Evolutionary conservation across 2,329 filamentous ascomycete genomes (phyloP).

Genomic region (Diplodia scrobiculata): DNA sequence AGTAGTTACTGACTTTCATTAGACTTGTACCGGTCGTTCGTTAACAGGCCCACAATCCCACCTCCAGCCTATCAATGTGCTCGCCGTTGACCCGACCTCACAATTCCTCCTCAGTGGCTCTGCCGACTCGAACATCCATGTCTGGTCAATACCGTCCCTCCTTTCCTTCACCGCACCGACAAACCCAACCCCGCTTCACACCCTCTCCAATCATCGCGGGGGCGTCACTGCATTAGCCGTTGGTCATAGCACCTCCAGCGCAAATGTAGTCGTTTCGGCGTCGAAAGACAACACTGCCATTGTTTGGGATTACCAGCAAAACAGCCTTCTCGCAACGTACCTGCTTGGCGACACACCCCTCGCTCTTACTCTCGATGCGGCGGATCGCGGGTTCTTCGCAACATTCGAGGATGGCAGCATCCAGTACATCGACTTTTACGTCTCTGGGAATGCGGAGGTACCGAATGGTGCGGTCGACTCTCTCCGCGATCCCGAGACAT

Average conservation of each 20-base stretch:
- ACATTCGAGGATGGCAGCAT: constrained; percentile 79
- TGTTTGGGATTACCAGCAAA: constrained; percentile 87
- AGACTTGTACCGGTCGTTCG: constrained; percentile 75
- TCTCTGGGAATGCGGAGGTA: constrained; percentile 41
- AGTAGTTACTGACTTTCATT: constrained; percentile 31
- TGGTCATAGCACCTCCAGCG: constrained; percentile 69
- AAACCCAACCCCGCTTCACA: constrained; percentile 68
- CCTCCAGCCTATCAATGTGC: constrained; percentile 75
- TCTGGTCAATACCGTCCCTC: constrained; percentile 81
- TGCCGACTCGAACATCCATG: constrained; percentile 83
- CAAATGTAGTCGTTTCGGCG: constrained; percentile 80
- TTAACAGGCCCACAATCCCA: constrained; percentile 76
- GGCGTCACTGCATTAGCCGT: constrained; percentile 66
- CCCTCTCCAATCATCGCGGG: constrained; percentile 75
- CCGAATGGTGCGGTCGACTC: constrained; percentile 45
- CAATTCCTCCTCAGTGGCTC: constrained; percentile 77
- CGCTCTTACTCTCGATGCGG: constrained; percentile 76
- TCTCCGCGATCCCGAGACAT: constrained; percentile 54
- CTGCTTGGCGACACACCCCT: constrained; percentile 74
- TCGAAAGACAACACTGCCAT: constrained; percentile 86
- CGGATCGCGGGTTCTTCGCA: constrained; percentile 77
- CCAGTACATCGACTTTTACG: constrained; percentile 75
- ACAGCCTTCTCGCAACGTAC: constrained; percentile 75
- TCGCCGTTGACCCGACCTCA: constrained; percentile 69
- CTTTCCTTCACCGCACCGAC: constrained; percentile 61